phyloP scores from a whole-genome alignment of 257 asterid genomes.

The Fraxinus cuspidata region DNA sequence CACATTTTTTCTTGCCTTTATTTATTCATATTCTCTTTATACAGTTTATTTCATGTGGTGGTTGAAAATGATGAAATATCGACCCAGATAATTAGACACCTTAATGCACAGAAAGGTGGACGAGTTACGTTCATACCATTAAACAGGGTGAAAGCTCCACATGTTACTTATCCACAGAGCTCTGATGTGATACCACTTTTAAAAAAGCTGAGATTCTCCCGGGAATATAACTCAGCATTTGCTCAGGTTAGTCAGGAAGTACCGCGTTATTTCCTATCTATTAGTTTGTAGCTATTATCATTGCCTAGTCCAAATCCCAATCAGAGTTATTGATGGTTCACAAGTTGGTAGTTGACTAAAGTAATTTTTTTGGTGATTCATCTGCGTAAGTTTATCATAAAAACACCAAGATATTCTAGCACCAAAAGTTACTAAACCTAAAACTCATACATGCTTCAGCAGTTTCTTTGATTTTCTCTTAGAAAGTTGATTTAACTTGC shows the following conservation, averaged over 20 bases:
- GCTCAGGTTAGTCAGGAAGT: constrained; percentile 63
- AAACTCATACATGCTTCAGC: not conserved
- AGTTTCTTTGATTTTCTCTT: not conserved
- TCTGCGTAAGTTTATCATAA: not conserved
- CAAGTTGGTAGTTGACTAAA: not conserved
- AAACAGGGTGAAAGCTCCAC: constrained; percentile 90
- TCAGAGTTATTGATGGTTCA: not conserved
- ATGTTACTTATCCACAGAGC: constrained; percentile 75
- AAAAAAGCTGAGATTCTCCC: constrained; percentile 65
- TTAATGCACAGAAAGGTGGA: constrained; percentile 95
- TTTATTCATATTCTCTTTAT: constrained; percentile 25
- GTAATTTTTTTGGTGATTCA: not conserved
- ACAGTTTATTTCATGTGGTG: constrained; percentile 94
- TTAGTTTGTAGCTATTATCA: not conserved
- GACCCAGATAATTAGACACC: constrained; percentile 84
- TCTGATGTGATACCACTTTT: constrained; percentile 88
- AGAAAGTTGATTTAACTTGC: not conserved
- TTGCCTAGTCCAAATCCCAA: not conserved
- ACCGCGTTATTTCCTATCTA: constrained; percentile 21
- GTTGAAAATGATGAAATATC: constrained; percentile 90
- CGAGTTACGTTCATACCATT: constrained; percentile 95
- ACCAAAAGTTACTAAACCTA: not conserved
- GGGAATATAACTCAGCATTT: constrained; percentile 64
- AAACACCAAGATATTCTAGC: not conserved
- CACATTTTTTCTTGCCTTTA: constrained; percentile 1